These are phyloP conservation scores for Termitomyces sp. DNA, from an alignment of 768 basidiomycete genomes.

Conservation along the genomic window DNA sequence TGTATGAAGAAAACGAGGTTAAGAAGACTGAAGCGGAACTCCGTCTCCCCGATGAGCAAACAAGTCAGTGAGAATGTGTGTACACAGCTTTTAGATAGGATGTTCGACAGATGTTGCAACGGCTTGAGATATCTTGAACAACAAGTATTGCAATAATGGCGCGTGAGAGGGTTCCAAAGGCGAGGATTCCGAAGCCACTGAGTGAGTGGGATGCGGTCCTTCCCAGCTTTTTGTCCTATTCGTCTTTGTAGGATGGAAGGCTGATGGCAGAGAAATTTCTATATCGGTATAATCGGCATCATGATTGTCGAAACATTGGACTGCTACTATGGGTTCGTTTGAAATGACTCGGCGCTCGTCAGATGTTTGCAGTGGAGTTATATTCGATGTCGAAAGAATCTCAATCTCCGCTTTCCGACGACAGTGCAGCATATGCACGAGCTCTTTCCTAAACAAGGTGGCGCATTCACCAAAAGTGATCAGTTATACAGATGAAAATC, in stretches of 20 bases:
- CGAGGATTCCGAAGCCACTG: neutral
- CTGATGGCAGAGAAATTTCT: neutral
- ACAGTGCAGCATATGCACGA: constrained; percentile 70
- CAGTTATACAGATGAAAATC: neutral
- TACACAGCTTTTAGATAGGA: constrained; percentile 1
- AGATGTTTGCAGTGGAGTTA: neutral
- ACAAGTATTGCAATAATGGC: constrained; percentile 20
- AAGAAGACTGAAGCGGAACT: neutral
- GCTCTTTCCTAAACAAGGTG: constrained; percentile 56
- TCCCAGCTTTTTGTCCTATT: too few species aligned
- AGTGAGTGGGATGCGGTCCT: neutral
- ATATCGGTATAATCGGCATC: neutral
- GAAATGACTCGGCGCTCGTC: neutral
- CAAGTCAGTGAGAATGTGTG: neutral
- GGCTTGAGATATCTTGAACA: constrained; percentile 18
- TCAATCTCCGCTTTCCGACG: constrained; percentile 96
- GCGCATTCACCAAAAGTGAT: neutral
- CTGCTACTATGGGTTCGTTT: neutral
- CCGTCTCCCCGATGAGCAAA: constrained; percentile 1
- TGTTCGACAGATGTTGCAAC: constrained; percentile 8
- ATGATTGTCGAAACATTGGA: neutral
- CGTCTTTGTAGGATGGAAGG: neutral
- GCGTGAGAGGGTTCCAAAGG: constrained; percentile 11
- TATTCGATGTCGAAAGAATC: constrained; percentile 34
- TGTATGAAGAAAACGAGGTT: neutral